Conservation (phyloP, 495 filamentous ascomycete genomes). For the Corynascus novoguineensis region DNA sequence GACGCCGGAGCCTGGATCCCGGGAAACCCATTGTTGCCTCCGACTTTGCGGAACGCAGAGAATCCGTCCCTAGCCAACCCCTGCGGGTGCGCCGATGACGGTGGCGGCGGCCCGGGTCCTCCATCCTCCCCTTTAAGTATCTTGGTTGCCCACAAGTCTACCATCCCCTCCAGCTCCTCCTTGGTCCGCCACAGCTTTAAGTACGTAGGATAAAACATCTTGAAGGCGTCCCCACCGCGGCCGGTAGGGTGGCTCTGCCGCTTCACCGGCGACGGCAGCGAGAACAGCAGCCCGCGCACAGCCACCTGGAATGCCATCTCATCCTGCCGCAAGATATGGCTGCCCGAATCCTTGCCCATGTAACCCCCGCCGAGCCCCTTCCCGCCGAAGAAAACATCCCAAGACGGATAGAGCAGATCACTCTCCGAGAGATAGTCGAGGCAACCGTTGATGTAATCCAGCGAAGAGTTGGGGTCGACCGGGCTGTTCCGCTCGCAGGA, state of each 20-base stretch:
- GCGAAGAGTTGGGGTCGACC: slow-evolving; percentile 41
- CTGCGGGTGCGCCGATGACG: neutral
- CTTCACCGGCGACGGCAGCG: slow-evolving; percentile 78
- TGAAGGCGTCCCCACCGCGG: slow-evolving; percentile 55
- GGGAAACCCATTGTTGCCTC: neutral
- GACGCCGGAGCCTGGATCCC: slow-evolving; percentile 1
- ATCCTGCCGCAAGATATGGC: slow-evolving; percentile 77
- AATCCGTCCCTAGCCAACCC: slow-evolving; percentile 33
- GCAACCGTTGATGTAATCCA: slow-evolving; percentile 67
- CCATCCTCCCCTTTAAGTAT: slow-evolving; percentile 45
- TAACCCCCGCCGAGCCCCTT: slow-evolving; percentile 42
- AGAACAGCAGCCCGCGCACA: slow-evolving; percentile 74
- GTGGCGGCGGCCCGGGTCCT: slow-evolving; percentile 14
- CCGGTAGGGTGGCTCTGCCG: slow-evolving; percentile 45
- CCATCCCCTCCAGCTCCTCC: slow-evolving; percentile 68
- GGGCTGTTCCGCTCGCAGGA: slow-evolving; percentile 64
- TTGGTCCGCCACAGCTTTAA: slow-evolving; percentile 69
- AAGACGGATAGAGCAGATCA: slow-evolving; percentile 66
- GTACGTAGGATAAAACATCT: slow-evolving; percentile 83
- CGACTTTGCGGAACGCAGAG: slow-evolving; percentile 36
- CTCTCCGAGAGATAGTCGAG: slow-evolving; percentile 81
- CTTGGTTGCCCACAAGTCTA: slow-evolving; percentile 61
- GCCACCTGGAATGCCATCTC: slow-evolving; percentile 89
- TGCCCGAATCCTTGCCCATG: slow-evolving; percentile 46
- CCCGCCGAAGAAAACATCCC: slow-evolving; percentile 50